phyloP scores from a whole-genome alignment of 2,329 filamentous ascomycete species.

The Cadophora sp. region DNA sequence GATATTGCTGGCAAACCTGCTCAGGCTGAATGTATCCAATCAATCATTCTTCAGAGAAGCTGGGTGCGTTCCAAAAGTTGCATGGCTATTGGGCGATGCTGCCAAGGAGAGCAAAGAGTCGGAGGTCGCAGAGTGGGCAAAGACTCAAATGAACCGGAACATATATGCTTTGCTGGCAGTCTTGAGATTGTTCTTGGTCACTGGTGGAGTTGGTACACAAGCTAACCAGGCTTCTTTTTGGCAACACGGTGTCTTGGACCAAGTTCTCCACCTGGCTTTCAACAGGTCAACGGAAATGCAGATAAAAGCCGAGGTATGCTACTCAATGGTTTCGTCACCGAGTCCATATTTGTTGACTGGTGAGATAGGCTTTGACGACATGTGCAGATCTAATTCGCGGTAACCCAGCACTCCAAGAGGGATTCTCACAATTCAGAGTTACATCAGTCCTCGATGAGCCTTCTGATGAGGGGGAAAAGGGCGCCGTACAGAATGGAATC shows the following conservation, averaged over 20 bases:
- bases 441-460: conserved; percentile 59
- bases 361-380: conserved; percentile 72
- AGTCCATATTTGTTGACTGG: conserved; percentile 28
- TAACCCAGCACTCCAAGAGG: conserved; percentile 82
- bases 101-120: conserved; percentile 60
- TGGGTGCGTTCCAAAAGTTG: conserved; percentile 77
- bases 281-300: conserved; percentile 72
- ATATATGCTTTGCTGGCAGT: conserved; percentile 89
- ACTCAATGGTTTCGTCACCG: conserved; percentile 3
- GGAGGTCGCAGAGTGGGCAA: conserved; percentile 74
- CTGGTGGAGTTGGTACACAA: conserved; percentile 79
- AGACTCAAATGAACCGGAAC: conserved; percentile 84
- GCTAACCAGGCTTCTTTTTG: conserved; percentile 88
- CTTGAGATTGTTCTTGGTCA: conserved; percentile 82
- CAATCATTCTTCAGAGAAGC: conserved; percentile 94
- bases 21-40: conserved; percentile 87
- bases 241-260: conserved; percentile 79
- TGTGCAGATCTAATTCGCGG: conserved; percentile 89
- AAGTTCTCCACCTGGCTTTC: conserved; percentile 85
- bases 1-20: conserved; percentile 86
- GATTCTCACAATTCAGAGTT: conserved; percentile 87
- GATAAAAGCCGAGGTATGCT: conserved; percentile 78
- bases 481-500: conserved; percentile 55
- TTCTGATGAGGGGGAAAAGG: conserved; percentile 46
- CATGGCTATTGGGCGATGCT: conserved; percentile 69